A percentile compares a stretch with the other conserved stretches of the same genome.
These are phyloP conservation scores for Halophytophthora polymorphica DNA, from an alignment of 352 stramenopile species.

Conservation along the genomic window DNA sequence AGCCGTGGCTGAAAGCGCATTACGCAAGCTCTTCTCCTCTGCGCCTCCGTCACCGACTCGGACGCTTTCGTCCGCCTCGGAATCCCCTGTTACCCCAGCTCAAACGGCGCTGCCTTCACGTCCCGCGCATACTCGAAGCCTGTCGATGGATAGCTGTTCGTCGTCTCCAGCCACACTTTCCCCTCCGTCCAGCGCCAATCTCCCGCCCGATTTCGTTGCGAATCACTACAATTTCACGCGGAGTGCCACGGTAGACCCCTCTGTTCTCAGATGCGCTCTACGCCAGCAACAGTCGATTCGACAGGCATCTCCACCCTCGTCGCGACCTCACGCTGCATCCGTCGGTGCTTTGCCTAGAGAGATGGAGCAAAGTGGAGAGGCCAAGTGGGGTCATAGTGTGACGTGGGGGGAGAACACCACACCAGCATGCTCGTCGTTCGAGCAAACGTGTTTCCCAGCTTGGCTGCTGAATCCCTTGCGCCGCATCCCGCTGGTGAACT, in stretches of 20 bases:
- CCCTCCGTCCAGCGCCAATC: neutral
- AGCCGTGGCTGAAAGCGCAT: constrained; percentile 30
- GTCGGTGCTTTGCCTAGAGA: constrained; percentile 17
- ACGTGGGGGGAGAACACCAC: neutral
- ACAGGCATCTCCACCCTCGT: constrained; percentile 15
- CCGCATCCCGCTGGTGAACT: constrained; percentile 53
- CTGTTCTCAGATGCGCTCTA: neutral
- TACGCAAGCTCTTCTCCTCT: constrained; percentile 35
- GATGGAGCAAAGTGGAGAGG: constrained; percentile 15
- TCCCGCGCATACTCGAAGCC: constrained; percentile 17
- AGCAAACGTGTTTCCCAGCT: constrained; percentile 22
- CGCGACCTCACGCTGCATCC: constrained; percentile 16
- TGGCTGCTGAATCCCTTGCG: constrained; percentile 18
- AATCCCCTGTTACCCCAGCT: constrained; percentile 14
- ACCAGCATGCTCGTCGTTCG: constrained; percentile 17
- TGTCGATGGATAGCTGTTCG: constrained; percentile 17
- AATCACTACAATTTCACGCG: constrained; percentile 36
- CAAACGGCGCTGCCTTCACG: constrained; percentile 3
- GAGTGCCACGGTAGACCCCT: constrained; percentile 21
- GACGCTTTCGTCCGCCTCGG: constrained; percentile 19
- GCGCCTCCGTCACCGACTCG: constrained; percentile 23
- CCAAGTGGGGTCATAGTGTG: neutral
- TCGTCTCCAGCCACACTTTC: constrained; percentile 6
- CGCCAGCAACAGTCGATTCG: constrained; percentile 4
- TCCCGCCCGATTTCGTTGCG: constrained; percentile 18